These are phyloP conservation scores for Coemansia sp. DNA, from an alignment of 192 early-diverging fungal genomes.

Conservation along the genomic window DNA sequence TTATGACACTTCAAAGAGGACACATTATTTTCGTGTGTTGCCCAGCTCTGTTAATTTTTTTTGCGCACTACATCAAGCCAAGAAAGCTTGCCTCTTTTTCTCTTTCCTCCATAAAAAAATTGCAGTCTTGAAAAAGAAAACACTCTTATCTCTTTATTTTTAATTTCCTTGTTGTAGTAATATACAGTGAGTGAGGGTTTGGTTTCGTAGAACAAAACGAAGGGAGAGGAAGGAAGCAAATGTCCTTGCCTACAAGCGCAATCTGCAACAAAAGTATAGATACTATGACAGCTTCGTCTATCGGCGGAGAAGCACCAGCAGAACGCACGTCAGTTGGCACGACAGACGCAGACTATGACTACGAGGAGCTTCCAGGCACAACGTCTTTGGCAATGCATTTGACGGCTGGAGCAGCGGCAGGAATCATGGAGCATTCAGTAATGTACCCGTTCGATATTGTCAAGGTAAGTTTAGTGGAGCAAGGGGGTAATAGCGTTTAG, in stretches of 20 bases:
- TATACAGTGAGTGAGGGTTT: background rate
- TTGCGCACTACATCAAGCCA: too few relatives aligned
- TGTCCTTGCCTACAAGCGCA: background rate
- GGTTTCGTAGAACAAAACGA: too few relatives aligned
- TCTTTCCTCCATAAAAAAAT: too few relatives aligned
- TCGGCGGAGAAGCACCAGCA: background rate
- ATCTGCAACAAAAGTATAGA: background rate
- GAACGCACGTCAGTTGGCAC: background rate
- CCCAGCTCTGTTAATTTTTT: too few relatives aligned
- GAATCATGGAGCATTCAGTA: slow-evolving; percentile 94
- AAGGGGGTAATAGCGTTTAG: background rate
- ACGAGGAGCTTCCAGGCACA: slow-evolving; percentile 89
- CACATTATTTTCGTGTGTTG: too few relatives aligned
- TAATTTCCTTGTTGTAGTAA: background rate
- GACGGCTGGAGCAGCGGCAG: slow-evolving; percentile 93
- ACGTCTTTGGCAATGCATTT: slow-evolving; percentile 80
- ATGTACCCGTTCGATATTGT: slow-evolving; percentile 95
- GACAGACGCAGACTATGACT: slow-evolving; percentile 71
- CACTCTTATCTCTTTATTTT: too few relatives aligned
- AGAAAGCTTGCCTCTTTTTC: too few relatives aligned
- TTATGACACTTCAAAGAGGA: too few relatives aligned
- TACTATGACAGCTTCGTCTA: background rate
- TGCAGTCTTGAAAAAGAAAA: too few relatives aligned
- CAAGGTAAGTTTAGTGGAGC: slow-evolving; percentile 66
- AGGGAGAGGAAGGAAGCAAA: background rate